Evolutionary conservation across 306 rosid genomes (phyloP).

Genomic region (Cucumis cinereus): DNA sequence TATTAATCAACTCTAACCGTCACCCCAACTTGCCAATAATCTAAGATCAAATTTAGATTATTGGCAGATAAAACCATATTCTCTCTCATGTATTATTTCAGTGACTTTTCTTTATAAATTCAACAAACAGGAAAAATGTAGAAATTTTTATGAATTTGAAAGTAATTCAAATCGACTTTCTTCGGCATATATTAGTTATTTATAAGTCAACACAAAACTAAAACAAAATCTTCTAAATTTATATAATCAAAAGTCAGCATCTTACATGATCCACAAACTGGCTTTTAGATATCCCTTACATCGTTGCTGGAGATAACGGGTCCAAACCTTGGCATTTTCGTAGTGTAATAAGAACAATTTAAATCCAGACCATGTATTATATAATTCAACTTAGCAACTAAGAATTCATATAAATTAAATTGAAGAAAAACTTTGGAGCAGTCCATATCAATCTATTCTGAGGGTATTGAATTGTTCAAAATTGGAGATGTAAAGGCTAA

Average conservation of each 20-base stretch:
- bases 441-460: too few species aligned
- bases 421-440: not conserved
- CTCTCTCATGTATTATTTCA: not conserved
- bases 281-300: too few species aligned
- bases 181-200: not conserved
- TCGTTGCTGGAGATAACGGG: too few species aligned
- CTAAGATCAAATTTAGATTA: not conserved
- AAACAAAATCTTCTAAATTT: too few species aligned
- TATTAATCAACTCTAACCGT: not conserved
- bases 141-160: not conserved
- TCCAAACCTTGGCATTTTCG: too few species aligned
- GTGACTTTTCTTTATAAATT: not conserved
- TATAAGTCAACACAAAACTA: not conserved
- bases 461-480: too few species aligned
- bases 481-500: too few species aligned
- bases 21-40: not conserved
- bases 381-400: not conserved
- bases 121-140: not conserved
- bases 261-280: too few species aligned
- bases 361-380: not conserved
- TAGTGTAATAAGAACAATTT: too few species aligned
- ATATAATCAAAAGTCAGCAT: too few species aligned
- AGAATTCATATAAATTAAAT: too few species aligned
- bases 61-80: not conserved
- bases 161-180: too few species aligned